Conservation (phyloP, 768 basidiomycete genomes). For the Lactarius sp. region DNA sequence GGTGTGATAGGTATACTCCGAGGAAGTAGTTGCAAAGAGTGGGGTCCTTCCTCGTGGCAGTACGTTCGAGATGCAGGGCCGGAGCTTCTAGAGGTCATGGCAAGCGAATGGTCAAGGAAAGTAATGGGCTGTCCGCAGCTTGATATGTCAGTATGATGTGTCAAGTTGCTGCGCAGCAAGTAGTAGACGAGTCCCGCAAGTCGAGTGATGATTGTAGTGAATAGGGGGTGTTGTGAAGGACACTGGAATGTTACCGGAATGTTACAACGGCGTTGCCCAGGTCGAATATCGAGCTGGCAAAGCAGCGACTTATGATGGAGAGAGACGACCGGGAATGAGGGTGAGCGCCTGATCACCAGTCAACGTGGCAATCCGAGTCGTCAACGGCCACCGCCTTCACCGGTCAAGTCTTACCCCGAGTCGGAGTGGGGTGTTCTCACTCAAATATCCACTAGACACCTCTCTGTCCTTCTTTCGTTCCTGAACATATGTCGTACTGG, state of each 20-base stretch:
- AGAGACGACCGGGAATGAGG: not conserved
- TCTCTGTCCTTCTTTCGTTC: not conserved
- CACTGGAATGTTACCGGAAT: not conserved
- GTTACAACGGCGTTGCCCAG: not conserved
- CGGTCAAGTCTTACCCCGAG: not conserved
- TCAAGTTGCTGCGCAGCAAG: constrained; percentile 7
- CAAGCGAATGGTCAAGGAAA: not conserved
- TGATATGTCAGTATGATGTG: not conserved
- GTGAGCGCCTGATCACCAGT: not conserved
- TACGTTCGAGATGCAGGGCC: constrained; percentile 6
- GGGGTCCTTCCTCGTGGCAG: constrained; percentile 5
- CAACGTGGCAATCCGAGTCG: too few species aligned
- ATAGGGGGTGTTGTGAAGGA: not conserved
- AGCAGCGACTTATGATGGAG: not conserved
- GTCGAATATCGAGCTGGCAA: not conserved
- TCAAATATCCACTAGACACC: not conserved
- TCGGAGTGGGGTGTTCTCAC: not conserved
- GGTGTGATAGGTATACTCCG: constrained; percentile 13
- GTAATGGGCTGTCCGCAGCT: not conserved
- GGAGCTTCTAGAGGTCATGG: constrained; percentile 3
- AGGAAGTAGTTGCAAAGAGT: constrained; percentile 7
- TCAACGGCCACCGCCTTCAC: too few species aligned
- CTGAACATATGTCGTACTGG: not conserved
- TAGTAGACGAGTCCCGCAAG: not conserved
- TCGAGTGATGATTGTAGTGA: not conserved